These are phyloP conservation scores for Botrytis squamosa DNA, from an alignment of 2,329 filamentous ascomycete genomes.

Conservation along the genomic window DNA sequence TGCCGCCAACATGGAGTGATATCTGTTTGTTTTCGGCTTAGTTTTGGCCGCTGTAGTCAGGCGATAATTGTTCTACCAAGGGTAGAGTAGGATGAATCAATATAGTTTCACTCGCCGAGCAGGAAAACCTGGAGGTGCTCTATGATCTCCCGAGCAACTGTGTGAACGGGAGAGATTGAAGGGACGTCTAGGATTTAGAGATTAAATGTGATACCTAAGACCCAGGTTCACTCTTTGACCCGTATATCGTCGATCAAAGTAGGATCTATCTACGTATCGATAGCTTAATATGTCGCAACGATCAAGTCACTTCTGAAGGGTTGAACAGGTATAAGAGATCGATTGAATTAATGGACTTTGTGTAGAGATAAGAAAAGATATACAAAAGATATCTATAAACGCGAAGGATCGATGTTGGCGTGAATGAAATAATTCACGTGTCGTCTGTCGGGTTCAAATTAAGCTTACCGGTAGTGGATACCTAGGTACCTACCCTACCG, in stretches of 20 bases:
- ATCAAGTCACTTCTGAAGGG: neutral
- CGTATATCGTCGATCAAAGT: neutral
- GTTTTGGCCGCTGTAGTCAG: neutral
- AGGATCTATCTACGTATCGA: neutral
- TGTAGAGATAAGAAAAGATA: neutral
- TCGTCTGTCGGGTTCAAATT: neutral
- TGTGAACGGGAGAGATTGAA: neutral
- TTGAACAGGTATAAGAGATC: no score
- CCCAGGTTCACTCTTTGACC: neutral
- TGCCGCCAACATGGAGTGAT: neutral
- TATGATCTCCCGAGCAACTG: neutral
- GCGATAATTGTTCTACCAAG: neutral
- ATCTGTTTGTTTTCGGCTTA: neutral
- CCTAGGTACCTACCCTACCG: no score
- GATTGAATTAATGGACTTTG: neutral
- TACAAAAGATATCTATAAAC: neutral
- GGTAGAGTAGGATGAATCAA: neutral
- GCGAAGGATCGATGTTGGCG: neutral
- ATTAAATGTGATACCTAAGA: neutral
- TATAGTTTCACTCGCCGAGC: neutral
- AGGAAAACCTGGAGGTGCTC: neutral
- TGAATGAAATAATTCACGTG: slow-evolving; percentile 3
- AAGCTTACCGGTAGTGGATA: neutral
- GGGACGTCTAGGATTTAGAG: neutral
- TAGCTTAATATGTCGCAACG: neutral